Percentiles rank a stretch among this genome's conserved stretches.
These are phyloP conservation scores for Trichosanthes cucumerina DNA, from an alignment of 306 rosid genomes.

Conservation along the genomic window DNA sequence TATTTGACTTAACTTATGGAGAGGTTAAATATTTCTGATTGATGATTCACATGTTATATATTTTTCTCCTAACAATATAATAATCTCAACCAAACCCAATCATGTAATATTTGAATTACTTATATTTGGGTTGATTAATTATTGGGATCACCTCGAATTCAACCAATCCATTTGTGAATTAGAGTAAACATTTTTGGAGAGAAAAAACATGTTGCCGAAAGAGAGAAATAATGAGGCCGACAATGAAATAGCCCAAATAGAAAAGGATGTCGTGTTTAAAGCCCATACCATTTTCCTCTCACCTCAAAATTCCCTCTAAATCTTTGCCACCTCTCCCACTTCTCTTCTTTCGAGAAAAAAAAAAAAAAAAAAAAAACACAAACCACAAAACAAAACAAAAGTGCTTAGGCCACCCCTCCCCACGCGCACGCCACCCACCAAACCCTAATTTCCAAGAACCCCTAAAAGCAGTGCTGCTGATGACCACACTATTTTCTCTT, in stretches of 20 bases:
- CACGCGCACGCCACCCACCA: slow-evolving; percentile 73
- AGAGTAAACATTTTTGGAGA: neutral
- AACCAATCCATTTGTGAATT: too few species aligned
- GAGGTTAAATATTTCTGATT: too few species aligned
- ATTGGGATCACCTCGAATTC: too few species aligned
- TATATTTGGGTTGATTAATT: too few species aligned
- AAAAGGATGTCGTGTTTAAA: neutral
- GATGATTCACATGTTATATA: too few species aligned
- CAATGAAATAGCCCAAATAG: neutral
- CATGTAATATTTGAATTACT: neutral
- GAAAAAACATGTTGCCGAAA: too few species aligned
- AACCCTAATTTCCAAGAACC: slow-evolving; percentile 72
- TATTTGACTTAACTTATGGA: too few species aligned
- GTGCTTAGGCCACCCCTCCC: slow-evolving; percentile 36
- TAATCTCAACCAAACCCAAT: too few species aligned
- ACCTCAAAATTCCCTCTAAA: neutral
- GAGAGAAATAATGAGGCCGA: neutral
- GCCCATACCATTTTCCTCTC: neutral
- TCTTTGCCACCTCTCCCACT: neutral
- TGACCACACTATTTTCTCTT: neutral
- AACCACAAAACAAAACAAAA: neutral
- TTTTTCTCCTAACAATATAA: too few species aligned
- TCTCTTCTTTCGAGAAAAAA: neutral
- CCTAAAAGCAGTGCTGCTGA: slow-evolving; percentile 30
- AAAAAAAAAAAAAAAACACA: neutral